phyloP scores from a whole-genome alignment of 139 green algal species.

The Zygnema cylindricum region DNA sequence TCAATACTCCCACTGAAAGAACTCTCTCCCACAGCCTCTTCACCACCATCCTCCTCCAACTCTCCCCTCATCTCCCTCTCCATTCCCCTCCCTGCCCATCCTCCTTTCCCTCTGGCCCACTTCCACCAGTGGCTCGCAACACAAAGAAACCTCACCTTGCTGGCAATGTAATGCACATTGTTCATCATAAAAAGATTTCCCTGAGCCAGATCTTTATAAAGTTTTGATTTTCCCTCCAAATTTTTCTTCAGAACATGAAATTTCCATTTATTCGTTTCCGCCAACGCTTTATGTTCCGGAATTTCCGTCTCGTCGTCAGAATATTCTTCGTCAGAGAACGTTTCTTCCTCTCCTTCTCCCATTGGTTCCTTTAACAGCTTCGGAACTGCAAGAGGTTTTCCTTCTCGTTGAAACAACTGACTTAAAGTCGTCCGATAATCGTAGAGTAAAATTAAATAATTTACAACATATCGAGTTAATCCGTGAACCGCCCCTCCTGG shows the following conservation, averaged over 20 bases:
- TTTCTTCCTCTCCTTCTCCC: neutral
- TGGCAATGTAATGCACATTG: slow-evolving; percentile 51
- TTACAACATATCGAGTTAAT: slow-evolving; percentile 51
- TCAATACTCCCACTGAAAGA: slow-evolving; percentile 10
- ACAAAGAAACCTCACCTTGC: slow-evolving; percentile 15
- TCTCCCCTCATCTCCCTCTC: neutral
- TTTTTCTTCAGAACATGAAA: slow-evolving; percentile 40
- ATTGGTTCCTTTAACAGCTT: neutral
- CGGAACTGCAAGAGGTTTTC: neutral
- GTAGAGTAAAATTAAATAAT: slow-evolving; percentile 46
- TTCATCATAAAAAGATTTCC: slow-evolving; percentile 48
- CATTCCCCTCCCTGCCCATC: neutral
- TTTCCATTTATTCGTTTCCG: slow-evolving; percentile 31
- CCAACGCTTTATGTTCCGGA: neutral
- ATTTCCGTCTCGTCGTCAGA: neutral
- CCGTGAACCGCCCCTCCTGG: slow-evolving; percentile 12
- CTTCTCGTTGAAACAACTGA: slow-evolving; percentile 1
- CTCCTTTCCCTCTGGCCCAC: neutral
- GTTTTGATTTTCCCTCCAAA: slow-evolving; percentile 28
- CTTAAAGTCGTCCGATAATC: slow-evolving; percentile 37
- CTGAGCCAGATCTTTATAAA: slow-evolving; percentile 25
- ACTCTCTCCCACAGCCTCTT: slow-evolving; percentile 18
- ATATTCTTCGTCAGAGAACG: neutral
- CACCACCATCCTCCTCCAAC: neutral
- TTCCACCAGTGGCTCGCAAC: neutral